Percentiles rank a stretch among this genome's conserved stretches.
Evolutionary conservation across 352 stramenopile species (phyloP).

Genomic region (Phytophthora hybrid): DNA sequence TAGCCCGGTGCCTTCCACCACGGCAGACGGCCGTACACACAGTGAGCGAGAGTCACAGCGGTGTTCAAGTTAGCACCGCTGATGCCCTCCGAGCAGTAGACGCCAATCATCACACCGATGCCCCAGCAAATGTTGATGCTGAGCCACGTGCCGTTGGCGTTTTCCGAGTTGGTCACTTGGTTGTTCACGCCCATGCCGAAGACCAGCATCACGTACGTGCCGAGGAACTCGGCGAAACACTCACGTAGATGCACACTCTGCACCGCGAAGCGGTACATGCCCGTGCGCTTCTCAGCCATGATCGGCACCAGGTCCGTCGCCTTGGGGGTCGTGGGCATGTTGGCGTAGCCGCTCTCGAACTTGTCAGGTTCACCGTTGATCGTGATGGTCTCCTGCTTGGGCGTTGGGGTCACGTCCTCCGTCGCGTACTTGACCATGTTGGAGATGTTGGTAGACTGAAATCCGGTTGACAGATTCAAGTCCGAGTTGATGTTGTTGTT

Average conservation of each 20-base stretch:
- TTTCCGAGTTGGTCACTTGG: constrained; percentile 56
- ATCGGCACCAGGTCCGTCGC: background rate
- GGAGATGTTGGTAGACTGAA: constrained; percentile 9
- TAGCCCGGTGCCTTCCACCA: constrained; percentile 59
- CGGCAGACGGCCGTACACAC: constrained; percentile 46
- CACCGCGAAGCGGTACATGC: constrained; percentile 12
- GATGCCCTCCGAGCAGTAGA: constrained; percentile 53
- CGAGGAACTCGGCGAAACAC: constrained; percentile 55
- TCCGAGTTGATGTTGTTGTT: constrained; percentile 18
- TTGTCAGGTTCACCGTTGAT: constrained; percentile 26
- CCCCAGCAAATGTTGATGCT: constrained; percentile 65
- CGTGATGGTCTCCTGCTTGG: constrained; percentile 43
- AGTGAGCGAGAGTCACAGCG: constrained; percentile 55
- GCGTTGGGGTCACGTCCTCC: constrained; percentile 17
- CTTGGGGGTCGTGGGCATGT: constrained; percentile 32
- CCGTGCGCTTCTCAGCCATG: constrained; percentile 1
- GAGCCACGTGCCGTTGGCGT: constrained; percentile 56
- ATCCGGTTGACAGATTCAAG: constrained; percentile 15
- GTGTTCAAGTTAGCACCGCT: constrained; percentile 52
- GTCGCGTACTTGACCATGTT: constrained; percentile 30
- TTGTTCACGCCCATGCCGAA: constrained; percentile 70
- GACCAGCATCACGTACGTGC: constrained; percentile 39
- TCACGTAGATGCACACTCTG: constrained; percentile 40
- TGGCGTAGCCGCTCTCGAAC: constrained; percentile 25
- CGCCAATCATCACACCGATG: constrained; percentile 55